Evolutionary conservation across 2,329 filamentous ascomycete genomes (phyloP).

Genomic region (Plectosphaerella sp.): DNA sequence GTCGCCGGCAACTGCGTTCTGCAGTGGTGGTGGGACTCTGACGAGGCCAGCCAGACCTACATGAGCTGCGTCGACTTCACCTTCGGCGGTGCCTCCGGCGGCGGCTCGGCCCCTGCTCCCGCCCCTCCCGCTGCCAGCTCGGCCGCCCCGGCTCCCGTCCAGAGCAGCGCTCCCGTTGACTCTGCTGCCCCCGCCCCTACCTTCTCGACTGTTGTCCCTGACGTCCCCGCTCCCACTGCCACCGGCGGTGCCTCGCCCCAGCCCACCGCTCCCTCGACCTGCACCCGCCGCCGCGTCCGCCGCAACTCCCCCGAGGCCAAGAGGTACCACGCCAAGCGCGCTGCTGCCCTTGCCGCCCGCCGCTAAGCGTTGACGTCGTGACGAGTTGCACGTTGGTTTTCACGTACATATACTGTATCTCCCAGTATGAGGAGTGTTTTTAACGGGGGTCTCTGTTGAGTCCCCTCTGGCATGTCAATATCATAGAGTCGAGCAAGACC

Average conservation of each 20-base stretch:
- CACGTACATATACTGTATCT: too few species aligned
- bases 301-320: slow-evolving; percentile 2
- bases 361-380: background rate
- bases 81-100: slow-evolving; percentile 5
- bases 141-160: slow-evolving; percentile 6
- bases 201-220: background rate
- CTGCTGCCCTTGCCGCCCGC: background rate
- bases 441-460: too few species aligned
- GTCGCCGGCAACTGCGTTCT: slow-evolving; percentile 45
- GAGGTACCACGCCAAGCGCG: slow-evolving; percentile 1
- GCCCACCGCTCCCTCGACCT: background rate
- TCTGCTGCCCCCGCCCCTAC: slow-evolving; percentile 3
- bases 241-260: background rate
- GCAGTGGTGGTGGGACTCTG: slow-evolving; percentile 61
- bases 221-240: slow-evolving; percentile 1
- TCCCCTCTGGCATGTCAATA: too few species aligned
- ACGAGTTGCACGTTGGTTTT: too few species aligned
- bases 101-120: slow-evolving; percentile 2
- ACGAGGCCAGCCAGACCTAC: slow-evolving; percentile 56
- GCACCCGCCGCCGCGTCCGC: slow-evolving; percentile 3
- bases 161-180: slow-evolving; percentile 3
- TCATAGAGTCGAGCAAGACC: too few species aligned
- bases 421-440: too few species aligned
- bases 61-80: slow-evolving; percentile 58
- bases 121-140: slow-evolving; percentile 1